Base-by-base conservation (phyloP, 2,329 filamentous ascomycete species). In the Exophiala sideris region DNA sequence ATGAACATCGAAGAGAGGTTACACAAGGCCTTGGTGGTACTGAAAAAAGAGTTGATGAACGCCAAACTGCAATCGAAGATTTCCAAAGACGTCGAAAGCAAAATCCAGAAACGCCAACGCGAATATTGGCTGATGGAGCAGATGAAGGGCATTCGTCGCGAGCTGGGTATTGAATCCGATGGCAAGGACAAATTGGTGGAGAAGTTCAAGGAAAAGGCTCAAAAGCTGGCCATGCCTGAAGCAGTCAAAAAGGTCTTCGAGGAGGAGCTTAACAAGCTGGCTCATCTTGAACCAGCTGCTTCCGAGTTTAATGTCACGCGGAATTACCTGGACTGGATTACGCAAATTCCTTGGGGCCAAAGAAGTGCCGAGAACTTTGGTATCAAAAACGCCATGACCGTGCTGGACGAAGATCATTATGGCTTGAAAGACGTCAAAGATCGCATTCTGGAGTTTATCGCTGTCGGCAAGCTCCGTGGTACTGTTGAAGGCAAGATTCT, bases 91-190 rank as follows among this genome's bases (percentile, higher is more conserved):
- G 95, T 99, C 14, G 94, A 97, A 71, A 90, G 84, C 67, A 96
- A 96, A 74, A 97, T 99, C 50, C 91, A 91, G 65, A 97, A 99
- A 75, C 86, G 92, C 29, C 94, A 99, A 70, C 85, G 94, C 48
- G 94, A 99, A 69, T 99, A 97, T 75, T 97, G 91, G 89, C 77
- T 99, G 44, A 95, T 96, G 90, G 94, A 99, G 73, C 95, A 99
- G 71, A 96, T 99, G 91, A 97, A 97, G 77, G 94, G 91, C 21
- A 99, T 99, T 67, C 87, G 90, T 54, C 83, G 94, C 54, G 94
- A 99, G 72, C 83, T 99, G 45, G 94, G 95, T 18, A 89, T 99
- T 49, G 95, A 99, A 70, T 95, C 90, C 5, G 94, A 99, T 67
- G 94, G 95, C 61, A 99, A 97, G 73, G 94, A 99, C 67, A 97